Evolutionary conservation across 2,329 filamentous ascomycete species (phyloP).

Genomic region (Kalmusia sp.): DNA sequence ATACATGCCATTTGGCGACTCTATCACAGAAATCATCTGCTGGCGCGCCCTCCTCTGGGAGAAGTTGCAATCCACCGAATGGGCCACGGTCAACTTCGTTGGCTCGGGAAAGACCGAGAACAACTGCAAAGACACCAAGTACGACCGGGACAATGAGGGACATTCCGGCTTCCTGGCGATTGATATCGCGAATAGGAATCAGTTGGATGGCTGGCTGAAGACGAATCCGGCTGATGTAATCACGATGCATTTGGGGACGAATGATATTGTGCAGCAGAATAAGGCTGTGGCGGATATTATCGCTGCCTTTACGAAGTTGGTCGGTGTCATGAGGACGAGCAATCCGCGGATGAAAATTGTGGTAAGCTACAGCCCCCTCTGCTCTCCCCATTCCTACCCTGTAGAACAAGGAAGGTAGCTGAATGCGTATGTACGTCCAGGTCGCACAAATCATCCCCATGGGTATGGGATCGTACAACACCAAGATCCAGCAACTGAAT

Average conservation of each 20-base stretch:
- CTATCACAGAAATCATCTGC: constrained; percentile 54
- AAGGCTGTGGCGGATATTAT: constrained; percentile 49
- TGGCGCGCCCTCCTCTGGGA: constrained; percentile 54
- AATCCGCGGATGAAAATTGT: constrained; percentile 55
- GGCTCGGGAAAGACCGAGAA: constrained; percentile 38
- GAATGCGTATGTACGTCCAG: constrained; percentile 26
- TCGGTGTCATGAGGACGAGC: constrained; percentile 47
- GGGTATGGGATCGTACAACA: constrained; percentile 40
- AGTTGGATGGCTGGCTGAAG: constrained; percentile 54
- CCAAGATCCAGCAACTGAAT: constrained; percentile 49
- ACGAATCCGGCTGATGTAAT: constrained; percentile 54
- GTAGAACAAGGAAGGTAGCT: background rate
- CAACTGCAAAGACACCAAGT: constrained; percentile 47
- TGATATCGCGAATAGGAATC: constrained; percentile 52
- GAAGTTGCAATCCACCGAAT: constrained; percentile 49
- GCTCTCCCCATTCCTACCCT: background rate
- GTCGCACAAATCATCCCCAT: constrained; percentile 53
- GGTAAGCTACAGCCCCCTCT: constrained; percentile 34
- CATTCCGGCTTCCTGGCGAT: constrained; percentile 54
- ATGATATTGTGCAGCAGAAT: constrained; percentile 52
- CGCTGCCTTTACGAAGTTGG: constrained; percentile 50
- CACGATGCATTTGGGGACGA: constrained; percentile 56
- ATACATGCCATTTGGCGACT: constrained; percentile 55
- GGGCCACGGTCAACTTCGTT: constrained; percentile 49
- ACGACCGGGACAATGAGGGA: constrained; percentile 55